phyloP scores from a whole-genome alignment of 2,329 filamentous ascomycete species.

The Hymenoscyphus infarciens region DNA sequence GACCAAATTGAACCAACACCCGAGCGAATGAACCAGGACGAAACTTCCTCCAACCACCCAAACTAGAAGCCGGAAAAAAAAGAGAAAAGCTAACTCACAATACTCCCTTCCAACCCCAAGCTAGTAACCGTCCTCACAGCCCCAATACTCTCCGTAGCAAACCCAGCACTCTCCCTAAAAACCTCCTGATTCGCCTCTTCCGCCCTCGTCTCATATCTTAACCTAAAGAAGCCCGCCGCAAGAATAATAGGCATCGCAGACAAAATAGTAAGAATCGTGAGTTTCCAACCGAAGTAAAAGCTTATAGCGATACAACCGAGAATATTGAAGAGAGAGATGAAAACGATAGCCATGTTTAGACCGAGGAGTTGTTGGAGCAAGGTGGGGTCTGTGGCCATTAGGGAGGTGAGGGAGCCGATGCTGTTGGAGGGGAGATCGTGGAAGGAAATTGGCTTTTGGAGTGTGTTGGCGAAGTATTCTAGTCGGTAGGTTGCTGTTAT shows the following conservation, averaged over 20 bases:
- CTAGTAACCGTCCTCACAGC: conserved; percentile 59
- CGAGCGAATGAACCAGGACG: too few species aligned
- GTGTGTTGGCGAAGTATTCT: conserved; percentile 42
- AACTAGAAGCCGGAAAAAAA: too few species aligned
- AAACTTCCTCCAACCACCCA: too few species aligned
- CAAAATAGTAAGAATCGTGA: conserved; percentile 63
- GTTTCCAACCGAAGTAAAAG: conserved; percentile 71
- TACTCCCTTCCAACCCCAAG: conserved; percentile 57
- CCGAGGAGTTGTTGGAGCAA: conserved; percentile 47
- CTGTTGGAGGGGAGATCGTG: conserved; percentile 43
- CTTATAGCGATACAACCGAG: conserved; percentile 61
- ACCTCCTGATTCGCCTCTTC: conserved; percentile 53
- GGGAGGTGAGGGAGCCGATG: conserved; percentile 43
- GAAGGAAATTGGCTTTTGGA: conserved; percentile 40
- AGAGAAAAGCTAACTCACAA: conserved; percentile 29
- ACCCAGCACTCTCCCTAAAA: conserved; percentile 57
- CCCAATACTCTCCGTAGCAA: conserved; percentile 57
- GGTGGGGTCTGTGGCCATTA: conserved; percentile 44
- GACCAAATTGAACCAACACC: too few species aligned
- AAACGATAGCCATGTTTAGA: conserved; percentile 48
- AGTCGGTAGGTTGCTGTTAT: conserved; percentile 37
- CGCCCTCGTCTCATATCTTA: conserved; percentile 49
- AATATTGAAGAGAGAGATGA: conserved; percentile 62
- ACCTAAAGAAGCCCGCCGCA: conserved; percentile 43
- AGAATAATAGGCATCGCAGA: conserved; percentile 50